phyloP scores from a whole-genome alignment of 176 grass and related monocot genomes.

The Musa itinerans region DNA sequence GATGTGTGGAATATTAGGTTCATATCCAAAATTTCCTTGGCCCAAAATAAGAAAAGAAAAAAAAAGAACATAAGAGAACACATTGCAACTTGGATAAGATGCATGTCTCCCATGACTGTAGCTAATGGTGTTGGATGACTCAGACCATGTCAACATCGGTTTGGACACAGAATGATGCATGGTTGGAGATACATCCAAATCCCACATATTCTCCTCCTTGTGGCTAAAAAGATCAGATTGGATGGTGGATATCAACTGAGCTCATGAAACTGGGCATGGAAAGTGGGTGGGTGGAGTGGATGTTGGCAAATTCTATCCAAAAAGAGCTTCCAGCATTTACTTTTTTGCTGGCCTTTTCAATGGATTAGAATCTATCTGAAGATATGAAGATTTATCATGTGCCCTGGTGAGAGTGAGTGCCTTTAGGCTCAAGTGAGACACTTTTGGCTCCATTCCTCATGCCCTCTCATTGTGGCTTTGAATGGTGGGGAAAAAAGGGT shows the following conservation, averaged over 20 bases:
- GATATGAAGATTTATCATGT: not conserved
- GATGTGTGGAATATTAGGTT: no score
- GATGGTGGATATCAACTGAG: not conserved
- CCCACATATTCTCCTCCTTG: no score
- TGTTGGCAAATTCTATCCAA: conserved; percentile 7
- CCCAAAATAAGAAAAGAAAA: no score
- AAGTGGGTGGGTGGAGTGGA: not conserved
- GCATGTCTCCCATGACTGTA: not conserved
- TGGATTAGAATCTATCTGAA: conserved; percentile 2
- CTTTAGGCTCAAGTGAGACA: not conserved
- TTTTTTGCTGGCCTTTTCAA: not conserved
- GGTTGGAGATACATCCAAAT: not conserved
- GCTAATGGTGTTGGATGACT: not conserved
- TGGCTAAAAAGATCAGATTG: not conserved
- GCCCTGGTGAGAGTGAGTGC: no score
- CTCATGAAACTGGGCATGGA: not conserved
- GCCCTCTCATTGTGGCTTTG: not conserved
- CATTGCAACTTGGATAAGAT: no score
- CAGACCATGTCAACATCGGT: not conserved
- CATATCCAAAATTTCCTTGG: no score
- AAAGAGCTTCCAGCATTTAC: not conserved
- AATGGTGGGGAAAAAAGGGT: not conserved
- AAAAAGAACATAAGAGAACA: no score
- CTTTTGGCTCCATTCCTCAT: not conserved
- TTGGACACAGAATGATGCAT: not conserved